Conservation (phyloP, 2,329 filamentous ascomycete species). For the Colletotrichum neosansevieriae region DNA sequence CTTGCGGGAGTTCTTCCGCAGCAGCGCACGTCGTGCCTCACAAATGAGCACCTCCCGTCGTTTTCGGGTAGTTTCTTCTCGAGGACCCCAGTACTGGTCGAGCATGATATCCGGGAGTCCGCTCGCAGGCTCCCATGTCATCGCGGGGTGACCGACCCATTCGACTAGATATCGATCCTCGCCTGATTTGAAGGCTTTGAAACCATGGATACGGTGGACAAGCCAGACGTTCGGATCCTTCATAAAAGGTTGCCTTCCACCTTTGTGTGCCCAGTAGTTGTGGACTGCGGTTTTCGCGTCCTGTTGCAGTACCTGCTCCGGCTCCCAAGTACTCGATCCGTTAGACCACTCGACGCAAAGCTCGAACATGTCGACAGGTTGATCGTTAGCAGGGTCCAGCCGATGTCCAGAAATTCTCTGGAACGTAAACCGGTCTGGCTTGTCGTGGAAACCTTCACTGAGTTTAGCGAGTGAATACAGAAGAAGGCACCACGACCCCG, state of each 20-base stretch:
- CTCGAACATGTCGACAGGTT: background rate
- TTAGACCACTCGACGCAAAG: background rate
- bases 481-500: too few species aligned
- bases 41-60: background rate
- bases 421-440: background rate
- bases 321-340: background rate
- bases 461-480: background rate
- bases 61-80: background rate
- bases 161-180: constrained; percentile 7
- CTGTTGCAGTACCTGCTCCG: background rate
- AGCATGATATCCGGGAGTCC: background rate
- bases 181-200: background rate
- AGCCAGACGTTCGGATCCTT: background rate
- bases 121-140: background rate
- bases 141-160: background rate
- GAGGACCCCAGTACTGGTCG: background rate
- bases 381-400: too few species aligned
- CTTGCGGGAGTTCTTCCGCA: background rate
- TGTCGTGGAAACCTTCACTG: background rate
- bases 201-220: background rate
- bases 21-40: background rate
- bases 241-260: background rate
- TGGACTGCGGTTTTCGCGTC: background rate
- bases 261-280: background rate
- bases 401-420: background rate